phyloP scores from a whole-genome alignment of 768 basidiomycete species.

The Calocybe cyanea region DNA sequence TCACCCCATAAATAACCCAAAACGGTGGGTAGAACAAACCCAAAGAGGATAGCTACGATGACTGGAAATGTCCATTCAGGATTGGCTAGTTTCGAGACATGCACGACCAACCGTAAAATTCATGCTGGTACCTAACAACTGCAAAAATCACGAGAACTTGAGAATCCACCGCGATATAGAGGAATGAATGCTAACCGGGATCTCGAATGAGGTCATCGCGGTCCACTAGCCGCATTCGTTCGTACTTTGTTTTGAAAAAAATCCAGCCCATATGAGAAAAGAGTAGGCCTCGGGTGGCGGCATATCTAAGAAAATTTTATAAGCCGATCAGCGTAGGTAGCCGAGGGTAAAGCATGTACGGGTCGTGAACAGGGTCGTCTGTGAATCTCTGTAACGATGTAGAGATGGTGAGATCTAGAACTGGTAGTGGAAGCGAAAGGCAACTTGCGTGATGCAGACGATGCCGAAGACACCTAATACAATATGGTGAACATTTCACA shows the following conservation, averaged over 20 bases:
- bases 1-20: constrained; percentile 63
- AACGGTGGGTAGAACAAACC: constrained; percentile 53
- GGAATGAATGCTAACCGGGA: constrained; percentile 42
- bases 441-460: constrained; percentile 66
- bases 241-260: constrained; percentile 70
- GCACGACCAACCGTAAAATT: constrained; percentile 52
- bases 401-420: constrained; percentile 1
- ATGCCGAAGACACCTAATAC: constrained; percentile 62
- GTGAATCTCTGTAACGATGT: constrained; percentile 53
- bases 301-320: constrained; percentile 44
- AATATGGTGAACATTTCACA: background rate
- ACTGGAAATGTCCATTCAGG: constrained; percentile 31
- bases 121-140: constrained; percentile 53
- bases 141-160: constrained; percentile 18
- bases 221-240: constrained; percentile 59
- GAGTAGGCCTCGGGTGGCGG: constrained; percentile 68
- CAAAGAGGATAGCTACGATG: constrained; percentile 54
- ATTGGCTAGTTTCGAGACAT: background rate
- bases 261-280: constrained; percentile 88
- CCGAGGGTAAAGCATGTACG: constrained; percentile 34
- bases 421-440: background rate
- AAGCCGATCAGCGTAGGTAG: background rate
- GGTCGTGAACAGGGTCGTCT: constrained; percentile 64
- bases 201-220: constrained; percentile 65
- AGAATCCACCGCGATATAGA: background rate